Percentiles rank a stretch among this genome's conserved stretches.
These are phyloP conservation scores for Suhomyces choctaworum DNA, from an alignment of 1,139 yeast genomes.

Conservation along the genomic window DNA sequence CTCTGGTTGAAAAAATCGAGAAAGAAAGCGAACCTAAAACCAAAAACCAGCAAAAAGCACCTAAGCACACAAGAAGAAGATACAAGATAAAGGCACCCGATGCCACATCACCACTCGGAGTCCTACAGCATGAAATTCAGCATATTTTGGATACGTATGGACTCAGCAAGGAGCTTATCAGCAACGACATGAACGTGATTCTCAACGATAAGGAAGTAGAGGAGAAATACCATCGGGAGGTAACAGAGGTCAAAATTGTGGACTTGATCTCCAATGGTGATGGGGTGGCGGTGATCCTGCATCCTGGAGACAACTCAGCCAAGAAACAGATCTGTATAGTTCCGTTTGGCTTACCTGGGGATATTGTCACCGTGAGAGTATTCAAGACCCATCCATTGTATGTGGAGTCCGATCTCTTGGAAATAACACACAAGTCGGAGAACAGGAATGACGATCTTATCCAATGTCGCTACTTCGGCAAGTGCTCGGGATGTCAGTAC, in stretches of 20 bases:
- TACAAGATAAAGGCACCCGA: conserved; percentile 67
- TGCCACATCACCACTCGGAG: conserved; percentile 79
- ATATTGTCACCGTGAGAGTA: conserved; percentile 64
- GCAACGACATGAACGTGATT: conserved; percentile 64
- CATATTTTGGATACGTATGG: conserved; percentile 49
- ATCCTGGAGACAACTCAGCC: conserved; percentile 47
- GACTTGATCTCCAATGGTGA: conserved; percentile 77
- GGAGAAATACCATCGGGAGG: conserved; percentile 58
- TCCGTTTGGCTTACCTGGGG: conserved; percentile 91
- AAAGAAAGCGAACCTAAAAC: neutral
- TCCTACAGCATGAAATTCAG: conserved; percentile 70
- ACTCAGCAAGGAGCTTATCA: conserved; percentile 48
- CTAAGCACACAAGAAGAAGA: conserved; percentile 30
- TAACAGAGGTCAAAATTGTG: conserved; percentile 56
- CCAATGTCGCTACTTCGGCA: conserved; percentile 47
- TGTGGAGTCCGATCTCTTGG: conserved; percentile 72
- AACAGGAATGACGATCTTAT: conserved; percentile 53
- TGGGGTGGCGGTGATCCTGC: conserved; percentile 62
- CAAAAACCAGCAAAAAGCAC: conserved; percentile 10
- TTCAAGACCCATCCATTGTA: conserved; percentile 77
- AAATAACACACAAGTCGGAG: conserved; percentile 47
- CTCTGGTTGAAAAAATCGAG: neutral
- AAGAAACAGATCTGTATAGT: conserved; percentile 53
- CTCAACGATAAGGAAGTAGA: conserved; percentile 58
- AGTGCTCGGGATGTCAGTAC: conserved; percentile 84